These are phyloP conservation scores for Pleurotus sapidus DNA, from an alignment of 768 basidiomycete species.

Conservation along the genomic window DNA sequence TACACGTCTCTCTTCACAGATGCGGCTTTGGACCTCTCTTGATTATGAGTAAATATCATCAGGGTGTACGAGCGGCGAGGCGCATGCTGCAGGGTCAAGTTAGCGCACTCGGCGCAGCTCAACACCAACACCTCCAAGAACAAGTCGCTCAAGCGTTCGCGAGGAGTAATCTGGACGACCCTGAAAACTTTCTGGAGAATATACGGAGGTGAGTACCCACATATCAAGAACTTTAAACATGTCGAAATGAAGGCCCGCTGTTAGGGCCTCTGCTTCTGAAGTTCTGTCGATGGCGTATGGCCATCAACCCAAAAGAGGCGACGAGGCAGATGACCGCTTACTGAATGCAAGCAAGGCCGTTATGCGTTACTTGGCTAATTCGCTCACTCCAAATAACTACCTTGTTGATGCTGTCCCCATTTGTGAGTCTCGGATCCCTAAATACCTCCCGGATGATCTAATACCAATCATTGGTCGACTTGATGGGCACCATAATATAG, in stretches of 20 bases:
- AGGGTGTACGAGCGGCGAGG: background rate
- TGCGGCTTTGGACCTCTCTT: background rate
- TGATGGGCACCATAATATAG: background rate
- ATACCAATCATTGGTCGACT: no score
- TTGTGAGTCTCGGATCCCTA: background rate
- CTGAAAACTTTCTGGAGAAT: background rate
- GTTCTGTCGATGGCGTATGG: background rate
- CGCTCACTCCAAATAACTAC: background rate
- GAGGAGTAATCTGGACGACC: background rate
- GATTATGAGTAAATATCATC: background rate
- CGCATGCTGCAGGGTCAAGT: background rate
- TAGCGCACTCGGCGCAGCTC: background rate
- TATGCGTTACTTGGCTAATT: background rate
- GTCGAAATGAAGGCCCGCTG: background rate
- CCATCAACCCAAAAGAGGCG: background rate
- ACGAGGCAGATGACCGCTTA: background rate
- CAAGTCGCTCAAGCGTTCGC: background rate
- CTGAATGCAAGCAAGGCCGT: background rate
- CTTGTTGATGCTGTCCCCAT: background rate
- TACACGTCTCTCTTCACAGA: background rate
- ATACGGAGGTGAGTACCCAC: background rate
- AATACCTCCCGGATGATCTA: background rate
- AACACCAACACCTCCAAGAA: background rate
- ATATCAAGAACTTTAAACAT: no score
- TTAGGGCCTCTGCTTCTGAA: background rate